Percentiles rank a stretch among this genome's conserved stretches.
Evolutionary conservation across 2,329 filamentous ascomycete species (phyloP).

Genomic region (Magnaporthiopsis incrustans): DNA sequence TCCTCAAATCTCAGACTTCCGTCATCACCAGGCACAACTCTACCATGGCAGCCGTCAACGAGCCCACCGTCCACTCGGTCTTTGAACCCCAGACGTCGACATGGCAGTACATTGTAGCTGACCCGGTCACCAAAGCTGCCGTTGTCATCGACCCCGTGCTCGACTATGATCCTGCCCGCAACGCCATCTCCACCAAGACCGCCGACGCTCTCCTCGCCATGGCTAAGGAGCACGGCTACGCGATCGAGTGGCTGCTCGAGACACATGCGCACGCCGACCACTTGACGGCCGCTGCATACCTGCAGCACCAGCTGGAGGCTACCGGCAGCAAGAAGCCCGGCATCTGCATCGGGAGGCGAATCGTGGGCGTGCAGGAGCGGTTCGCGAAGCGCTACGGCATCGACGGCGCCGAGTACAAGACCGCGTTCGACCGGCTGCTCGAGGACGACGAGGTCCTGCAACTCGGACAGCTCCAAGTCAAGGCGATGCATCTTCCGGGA

Average conservation of each 20-base stretch:
- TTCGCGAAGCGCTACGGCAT: conserved; percentile 44
- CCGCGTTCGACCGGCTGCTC: conserved; percentile 44
- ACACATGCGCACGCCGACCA: conserved; percentile 57
- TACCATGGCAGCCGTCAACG: not conserved
- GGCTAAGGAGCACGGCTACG: conserved; percentile 36
- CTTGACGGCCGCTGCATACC: conserved; percentile 49
- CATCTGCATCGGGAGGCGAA: conserved; percentile 49
- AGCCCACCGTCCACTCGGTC: conserved; percentile 29
- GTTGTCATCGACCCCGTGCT: conserved; percentile 57
- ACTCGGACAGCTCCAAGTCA: conserved; percentile 37
- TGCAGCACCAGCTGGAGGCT: conserved; percentile 35
- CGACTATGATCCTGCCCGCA: conserved; percentile 39
- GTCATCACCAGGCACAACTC: not conserved
- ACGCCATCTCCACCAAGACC: conserved; percentile 36
- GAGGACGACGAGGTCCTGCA: conserved; percentile 44
- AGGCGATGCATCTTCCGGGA: conserved; percentile 47
- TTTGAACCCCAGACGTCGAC: conserved; percentile 38
- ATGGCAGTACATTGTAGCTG: conserved; percentile 54
- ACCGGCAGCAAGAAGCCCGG: conserved; percentile 27
- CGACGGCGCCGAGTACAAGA: conserved; percentile 29
- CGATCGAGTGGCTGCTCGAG: conserved; percentile 46
- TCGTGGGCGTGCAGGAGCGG: conserved; percentile 39
- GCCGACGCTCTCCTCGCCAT: conserved; percentile 44
- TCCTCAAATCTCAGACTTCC: not conserved
- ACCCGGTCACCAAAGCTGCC: conserved; percentile 37